These are phyloP conservation scores for Orobanche coerulescens DNA, from an alignment of 257 asterid species.

Conservation along the genomic window DNA sequence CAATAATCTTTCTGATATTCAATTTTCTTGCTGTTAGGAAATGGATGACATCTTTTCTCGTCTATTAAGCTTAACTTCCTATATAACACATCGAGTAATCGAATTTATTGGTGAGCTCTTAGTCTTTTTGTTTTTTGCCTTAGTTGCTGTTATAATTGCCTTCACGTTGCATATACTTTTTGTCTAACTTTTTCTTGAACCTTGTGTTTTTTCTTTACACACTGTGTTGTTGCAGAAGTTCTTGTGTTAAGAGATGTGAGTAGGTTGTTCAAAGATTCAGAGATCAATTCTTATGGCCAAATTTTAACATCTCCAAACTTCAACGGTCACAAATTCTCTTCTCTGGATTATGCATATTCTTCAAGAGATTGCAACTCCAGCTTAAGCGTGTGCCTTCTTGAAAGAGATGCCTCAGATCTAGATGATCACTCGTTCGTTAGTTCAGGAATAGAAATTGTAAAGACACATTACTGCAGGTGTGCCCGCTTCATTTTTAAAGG, in stretches of 20 bases:
- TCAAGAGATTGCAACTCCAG: constrained; percentile 31
- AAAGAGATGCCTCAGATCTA: constrained; percentile 26
- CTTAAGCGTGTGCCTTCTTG: constrained; percentile 26
- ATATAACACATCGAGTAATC: constrained; percentile 35
- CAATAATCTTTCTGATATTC: constrained; percentile 23
- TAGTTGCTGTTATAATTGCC: background rate
- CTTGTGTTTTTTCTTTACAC: constrained; percentile 5
- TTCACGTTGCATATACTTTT: constrained; percentile 8
- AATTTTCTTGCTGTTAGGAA: constrained; percentile 25
- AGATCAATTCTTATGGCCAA: constrained; percentile 31
- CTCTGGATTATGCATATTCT: constrained; percentile 34
- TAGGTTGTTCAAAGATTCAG: constrained; percentile 39
- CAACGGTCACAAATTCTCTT: constrained; percentile 23
- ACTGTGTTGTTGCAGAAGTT: constrained; percentile 47
- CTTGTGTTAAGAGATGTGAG: constrained; percentile 43
- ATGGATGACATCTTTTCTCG: constrained; percentile 70
- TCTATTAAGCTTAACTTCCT: constrained; percentile 56
- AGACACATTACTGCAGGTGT: constrained; percentile 45
- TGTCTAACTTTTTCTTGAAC: constrained; percentile 17
- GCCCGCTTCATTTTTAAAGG: constrained; percentile 67
- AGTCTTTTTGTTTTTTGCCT: background rate
- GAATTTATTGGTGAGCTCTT: constrained; percentile 56
- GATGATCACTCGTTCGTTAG: constrained; percentile 31
- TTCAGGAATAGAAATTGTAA: constrained; percentile 47
- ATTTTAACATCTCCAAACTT: constrained; percentile 20